These are phyloP conservation scores for Globisporangium solare DNA, from an alignment of 352 stramenopile genomes.

Conservation along the genomic window DNA sequence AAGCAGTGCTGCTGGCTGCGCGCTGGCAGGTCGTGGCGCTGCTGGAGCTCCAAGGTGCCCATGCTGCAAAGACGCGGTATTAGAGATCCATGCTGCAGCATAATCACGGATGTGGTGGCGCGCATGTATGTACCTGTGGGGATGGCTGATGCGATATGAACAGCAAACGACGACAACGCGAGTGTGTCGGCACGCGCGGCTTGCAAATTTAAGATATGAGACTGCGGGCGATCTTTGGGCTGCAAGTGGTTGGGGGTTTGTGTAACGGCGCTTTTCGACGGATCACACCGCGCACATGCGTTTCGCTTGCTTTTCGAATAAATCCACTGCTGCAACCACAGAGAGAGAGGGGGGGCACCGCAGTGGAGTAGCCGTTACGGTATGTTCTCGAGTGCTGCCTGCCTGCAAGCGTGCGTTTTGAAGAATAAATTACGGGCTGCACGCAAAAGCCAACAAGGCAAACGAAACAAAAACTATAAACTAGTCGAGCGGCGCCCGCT, in stretches of 20 bases:
- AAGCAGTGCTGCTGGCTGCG: background rate
- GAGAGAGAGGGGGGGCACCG: background rate
- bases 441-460: background rate
- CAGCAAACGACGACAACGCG: background rate
- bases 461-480: background rate
- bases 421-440: background rate
- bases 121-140: too few species aligned
- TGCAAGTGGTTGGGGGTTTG: background rate
- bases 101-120: too few species aligned
- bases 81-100: too few species aligned
- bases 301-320: conserved; percentile 1
- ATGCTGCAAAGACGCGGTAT: background rate
- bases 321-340: background rate
- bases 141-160: background rate
- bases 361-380: background rate
- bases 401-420: conserved; percentile 3
- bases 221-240: conserved; percentile 6
- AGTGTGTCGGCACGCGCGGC: background rate
- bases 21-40: background rate
- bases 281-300: background rate
- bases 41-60: conserved; percentile 14
- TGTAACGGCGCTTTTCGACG: conserved; percentile 2
- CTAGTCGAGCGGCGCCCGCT: too few species aligned
- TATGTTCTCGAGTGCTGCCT: background rate
- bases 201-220: background rate